phyloP scores from a whole-genome alignment of 805 yeast species.

The Kregervanrija pseudodelftensis region DNA sequence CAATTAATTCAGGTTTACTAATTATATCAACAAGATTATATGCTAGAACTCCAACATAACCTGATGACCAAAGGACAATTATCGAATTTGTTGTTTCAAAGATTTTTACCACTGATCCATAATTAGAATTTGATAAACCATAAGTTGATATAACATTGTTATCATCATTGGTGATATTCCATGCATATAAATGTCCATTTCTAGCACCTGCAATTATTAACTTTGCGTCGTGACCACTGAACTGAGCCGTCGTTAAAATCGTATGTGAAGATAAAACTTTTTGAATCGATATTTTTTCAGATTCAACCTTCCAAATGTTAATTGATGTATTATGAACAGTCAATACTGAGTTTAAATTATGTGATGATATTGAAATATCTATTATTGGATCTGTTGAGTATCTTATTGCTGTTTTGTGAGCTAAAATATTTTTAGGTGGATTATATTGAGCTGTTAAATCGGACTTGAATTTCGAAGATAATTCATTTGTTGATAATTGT shows the following conservation, averaged over 20 bases:
- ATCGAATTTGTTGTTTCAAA: slow-evolving; percentile 21
- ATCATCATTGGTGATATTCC: slow-evolving; percentile 29
- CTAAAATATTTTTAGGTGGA: too few species aligned
- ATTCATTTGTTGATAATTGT: background rate
- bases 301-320: slow-evolving; percentile 16
- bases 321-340: slow-evolving; percentile 8
- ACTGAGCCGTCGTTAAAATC: slow-evolving; percentile 31
- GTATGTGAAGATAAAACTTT: slow-evolving; percentile 32
- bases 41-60: slow-evolving; percentile 16
- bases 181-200: slow-evolving; percentile 44
- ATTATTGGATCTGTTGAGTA: too few species aligned
- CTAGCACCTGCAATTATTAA: slow-evolving; percentile 41
- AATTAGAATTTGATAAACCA: background rate
- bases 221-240: slow-evolving; percentile 32
- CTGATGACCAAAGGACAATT: slow-evolving; percentile 17
- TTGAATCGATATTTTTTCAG: slow-evolving; percentile 9
- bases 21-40: slow-evolving; percentile 16
- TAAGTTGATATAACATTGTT: background rate
- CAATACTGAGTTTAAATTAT: background rate
- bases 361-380: too few species aligned
- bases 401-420: too few species aligned
- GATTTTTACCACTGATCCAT: slow-evolving; percentile 15
- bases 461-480: background rate
- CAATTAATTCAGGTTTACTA: slow-evolving; percentile 2
- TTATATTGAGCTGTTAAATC: too few species aligned